phyloP scores from a whole-genome alignment of 805 yeast species.

The Saturnispora quitensis region DNA sequence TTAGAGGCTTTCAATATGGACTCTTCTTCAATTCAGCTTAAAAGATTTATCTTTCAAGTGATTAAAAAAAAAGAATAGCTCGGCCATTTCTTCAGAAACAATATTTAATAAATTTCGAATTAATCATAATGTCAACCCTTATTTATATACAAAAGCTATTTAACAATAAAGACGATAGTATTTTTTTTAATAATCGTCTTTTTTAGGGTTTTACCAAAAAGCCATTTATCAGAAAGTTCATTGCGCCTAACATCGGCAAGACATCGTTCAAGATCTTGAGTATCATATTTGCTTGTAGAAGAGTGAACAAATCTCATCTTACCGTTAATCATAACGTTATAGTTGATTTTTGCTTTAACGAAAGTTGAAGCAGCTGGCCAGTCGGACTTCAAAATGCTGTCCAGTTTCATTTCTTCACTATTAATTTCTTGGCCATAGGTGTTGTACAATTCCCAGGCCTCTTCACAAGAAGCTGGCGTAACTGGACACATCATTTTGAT shows the following conservation, averaged over 20 bases:
- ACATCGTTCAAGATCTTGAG: slow-evolving; percentile 27
- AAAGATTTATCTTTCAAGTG: neutral
- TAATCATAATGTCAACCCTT: neutral
- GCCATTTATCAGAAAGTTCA: slow-evolving; percentile 33
- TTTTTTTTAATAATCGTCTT: slow-evolving; percentile 44
- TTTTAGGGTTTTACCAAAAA: slow-evolving; percentile 34
- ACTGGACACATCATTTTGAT: slow-evolving; percentile 68
- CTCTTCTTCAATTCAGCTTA: neutral
- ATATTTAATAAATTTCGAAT: too few species aligned
- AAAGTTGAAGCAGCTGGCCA: slow-evolving; percentile 53
- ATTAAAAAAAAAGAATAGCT: neutral
- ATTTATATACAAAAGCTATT: slow-evolving; percentile 4
- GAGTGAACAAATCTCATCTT: slow-evolving; percentile 43
- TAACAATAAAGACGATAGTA: slow-evolving; percentile 20
- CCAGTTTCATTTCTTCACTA: slow-evolving; percentile 4
- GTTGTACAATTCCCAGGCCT: slow-evolving; percentile 54
- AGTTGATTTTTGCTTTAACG: slow-evolving; percentile 32
- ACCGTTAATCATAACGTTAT: slow-evolving; percentile 67
- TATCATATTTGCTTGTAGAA: slow-evolving; percentile 28
- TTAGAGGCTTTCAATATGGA: too few species aligned
- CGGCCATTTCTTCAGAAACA: neutral
- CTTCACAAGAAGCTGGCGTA: slow-evolving; percentile 75
- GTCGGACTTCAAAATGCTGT: slow-evolving; percentile 42
- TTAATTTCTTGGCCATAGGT: neutral
- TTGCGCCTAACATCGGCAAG: slow-evolving; percentile 28